Evolutionary conservation across 1,284 basidiomycete genomes (phyloP).

Genomic region (Malassezia brasiliensis): DNA sequence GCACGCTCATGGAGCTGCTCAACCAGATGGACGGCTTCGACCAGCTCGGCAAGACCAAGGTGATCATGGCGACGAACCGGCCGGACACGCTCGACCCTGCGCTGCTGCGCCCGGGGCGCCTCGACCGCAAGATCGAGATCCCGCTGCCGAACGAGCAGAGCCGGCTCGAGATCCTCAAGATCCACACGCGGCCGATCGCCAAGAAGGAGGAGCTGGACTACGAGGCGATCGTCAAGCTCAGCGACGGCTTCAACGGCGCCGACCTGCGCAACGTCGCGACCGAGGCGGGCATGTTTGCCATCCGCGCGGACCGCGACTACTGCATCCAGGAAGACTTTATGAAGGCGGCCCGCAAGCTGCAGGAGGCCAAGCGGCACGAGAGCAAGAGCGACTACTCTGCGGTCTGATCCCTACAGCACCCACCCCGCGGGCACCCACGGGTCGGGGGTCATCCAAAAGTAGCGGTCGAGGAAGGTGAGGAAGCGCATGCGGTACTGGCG

Average conservation of each 20-base stretch:
- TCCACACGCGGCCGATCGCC: constrained; percentile 76
- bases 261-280: constrained; percentile 94
- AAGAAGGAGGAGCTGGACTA: constrained; percentile 64
- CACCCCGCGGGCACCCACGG: constrained; percentile 33
- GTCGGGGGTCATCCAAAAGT: constrained; percentile 36
- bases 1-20: constrained; percentile 96
- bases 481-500: constrained; percentile 44
- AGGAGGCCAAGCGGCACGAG: constrained; percentile 55
- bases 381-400: constrained; percentile 41
- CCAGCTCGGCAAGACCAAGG: constrained; percentile 84
- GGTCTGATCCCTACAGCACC: constrained; percentile 22
- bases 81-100: constrained; percentile 81
- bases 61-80: constrained; percentile 66
- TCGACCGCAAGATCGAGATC: constrained; percentile 97
- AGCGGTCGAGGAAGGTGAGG: constrained; percentile 41
- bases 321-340: constrained; percentile 75
- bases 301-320: constrained; percentile 69
- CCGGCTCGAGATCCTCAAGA: constrained; percentile 86
- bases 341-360: constrained; percentile 93
- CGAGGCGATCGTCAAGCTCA: constrained; percentile 63
- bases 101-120: constrained; percentile 82
- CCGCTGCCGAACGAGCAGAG: constrained; percentile 96
- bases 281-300: constrained; percentile 98
- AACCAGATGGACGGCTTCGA: constrained; percentile 99
- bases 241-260: constrained; percentile 47